A percentile compares a stretch with the other conserved stretches of the same genome.
phyloP scores from a whole-genome alignment of 192 early-diverging fungal species.

The Cetraspora pellucida region DNA sequence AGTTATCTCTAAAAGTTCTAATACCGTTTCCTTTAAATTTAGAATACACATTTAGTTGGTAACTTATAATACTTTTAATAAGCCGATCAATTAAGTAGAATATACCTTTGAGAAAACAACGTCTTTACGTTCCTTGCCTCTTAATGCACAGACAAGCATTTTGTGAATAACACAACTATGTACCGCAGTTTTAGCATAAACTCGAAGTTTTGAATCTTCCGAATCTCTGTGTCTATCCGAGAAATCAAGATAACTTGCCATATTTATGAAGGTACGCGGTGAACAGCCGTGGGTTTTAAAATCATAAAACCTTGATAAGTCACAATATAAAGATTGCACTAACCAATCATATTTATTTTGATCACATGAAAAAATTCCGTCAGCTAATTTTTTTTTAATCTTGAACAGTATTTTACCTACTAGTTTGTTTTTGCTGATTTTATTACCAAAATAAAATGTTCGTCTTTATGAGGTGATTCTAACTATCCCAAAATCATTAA shows the following conservation, averaged over 20 bases:
- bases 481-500: too few species aligned
- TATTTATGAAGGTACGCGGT: not conserved
- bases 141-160: conserved; percentile 3
- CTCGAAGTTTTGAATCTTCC: not conserved
- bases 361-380: too few species aligned
- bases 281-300: too few species aligned
- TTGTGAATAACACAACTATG: conserved; percentile 9
- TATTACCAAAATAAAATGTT: too few species aligned
- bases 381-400: too few species aligned
- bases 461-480: too few species aligned
- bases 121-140: conserved; percentile 8
- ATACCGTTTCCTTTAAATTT: conserved; percentile 24
- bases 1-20: conserved; percentile 26
- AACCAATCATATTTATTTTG: too few species aligned
- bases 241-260: conserved; percentile 13
- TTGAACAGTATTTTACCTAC: too few species aligned
- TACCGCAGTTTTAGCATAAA: conserved; percentile 15
- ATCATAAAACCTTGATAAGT: too few species aligned
- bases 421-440: too few species aligned
- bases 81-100: not conserved
- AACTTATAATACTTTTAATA: not conserved
- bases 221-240: not conserved
- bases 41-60: not conserved
- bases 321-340: too few species aligned
- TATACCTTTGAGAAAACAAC: conserved; percentile 22